Conservation (phyloP, 2,329 filamentous ascomycete species). For the Nothopassalora personata region DNA sequence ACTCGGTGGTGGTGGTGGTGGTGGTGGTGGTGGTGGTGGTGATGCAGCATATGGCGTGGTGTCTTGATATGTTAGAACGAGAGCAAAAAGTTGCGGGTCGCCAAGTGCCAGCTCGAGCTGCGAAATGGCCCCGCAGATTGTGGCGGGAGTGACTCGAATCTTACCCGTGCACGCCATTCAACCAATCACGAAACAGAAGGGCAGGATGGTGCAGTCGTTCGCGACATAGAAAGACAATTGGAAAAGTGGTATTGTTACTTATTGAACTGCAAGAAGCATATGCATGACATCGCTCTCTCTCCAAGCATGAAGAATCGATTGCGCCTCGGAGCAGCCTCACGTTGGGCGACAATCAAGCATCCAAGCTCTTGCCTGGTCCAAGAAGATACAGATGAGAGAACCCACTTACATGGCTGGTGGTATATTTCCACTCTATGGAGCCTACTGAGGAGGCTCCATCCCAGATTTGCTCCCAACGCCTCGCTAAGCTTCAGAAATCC, state of each 20-base stretch:
- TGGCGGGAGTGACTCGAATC: background rate
- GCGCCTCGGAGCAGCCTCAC: too few species aligned
- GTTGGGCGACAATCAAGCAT: too few species aligned
- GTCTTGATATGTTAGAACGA: background rate
- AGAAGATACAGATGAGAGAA: background rate
- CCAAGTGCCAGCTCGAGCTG: background rate
- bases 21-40: background rate
- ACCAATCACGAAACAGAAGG: background rate
- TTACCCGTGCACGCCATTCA: background rate
- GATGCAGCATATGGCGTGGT: background rate
- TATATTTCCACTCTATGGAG: background rate
- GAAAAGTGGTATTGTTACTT: too few species aligned
- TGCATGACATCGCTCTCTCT: too few species aligned
- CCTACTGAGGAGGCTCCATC: background rate
- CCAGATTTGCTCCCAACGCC: conserved; percentile 8
- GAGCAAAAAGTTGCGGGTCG: background rate
- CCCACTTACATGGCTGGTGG: background rate
- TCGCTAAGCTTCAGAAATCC: conserved; percentile 7
- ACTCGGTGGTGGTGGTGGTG: background rate
- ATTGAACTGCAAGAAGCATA: too few species aligned
- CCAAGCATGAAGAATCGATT: too few species aligned
- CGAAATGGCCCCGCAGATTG: background rate
- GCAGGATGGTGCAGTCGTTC: background rate
- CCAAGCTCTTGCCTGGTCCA: background rate
- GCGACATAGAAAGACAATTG: background rate